Conservation (phyloP, 257 asterid genomes). For the Solanum sitiens region DNA sequence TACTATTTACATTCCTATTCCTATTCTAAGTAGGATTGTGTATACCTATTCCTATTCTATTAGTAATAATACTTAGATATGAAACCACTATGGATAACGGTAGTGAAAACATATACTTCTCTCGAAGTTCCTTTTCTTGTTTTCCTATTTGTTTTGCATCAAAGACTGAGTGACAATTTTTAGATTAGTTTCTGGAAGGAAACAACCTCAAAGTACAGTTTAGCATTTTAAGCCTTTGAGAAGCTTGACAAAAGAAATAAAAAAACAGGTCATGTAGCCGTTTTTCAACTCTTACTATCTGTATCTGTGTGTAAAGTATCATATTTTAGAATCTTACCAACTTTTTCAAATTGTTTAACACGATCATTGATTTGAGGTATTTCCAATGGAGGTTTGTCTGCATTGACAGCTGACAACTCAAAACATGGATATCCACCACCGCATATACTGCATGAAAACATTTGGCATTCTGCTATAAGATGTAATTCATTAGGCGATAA, state of each 20-base stretch:
- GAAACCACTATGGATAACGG: background rate
- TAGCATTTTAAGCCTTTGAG: background rate
- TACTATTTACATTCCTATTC: background rate
- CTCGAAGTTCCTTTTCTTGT: background rate
- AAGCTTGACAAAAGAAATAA: background rate
- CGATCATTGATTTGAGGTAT: slow-evolving; percentile 72
- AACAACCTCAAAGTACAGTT: background rate
- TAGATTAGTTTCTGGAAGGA: background rate
- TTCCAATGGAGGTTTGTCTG: slow-evolving; percentile 88
- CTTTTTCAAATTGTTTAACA: slow-evolving; percentile 66
- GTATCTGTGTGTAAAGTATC: background rate
- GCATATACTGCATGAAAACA: slow-evolving; percentile 50
- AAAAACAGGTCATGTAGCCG: background rate
- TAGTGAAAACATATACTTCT: background rate
- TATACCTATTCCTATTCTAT: background rate
- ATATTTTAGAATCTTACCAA: slow-evolving; percentile 41
- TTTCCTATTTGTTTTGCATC: background rate
- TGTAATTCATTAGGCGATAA: background rate
- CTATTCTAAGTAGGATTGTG: background rate
- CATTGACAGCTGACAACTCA: slow-evolving; percentile 88
- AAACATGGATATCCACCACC: slow-evolving; percentile 95
- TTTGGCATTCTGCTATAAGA: background rate
- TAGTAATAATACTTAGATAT: background rate
- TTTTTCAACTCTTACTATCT: background rate
- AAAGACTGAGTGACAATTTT: background rate